Base-by-base conservation (phyloP, 1,284 basidiomycete species). In the Fomitopsis schrenkii region DNA sequence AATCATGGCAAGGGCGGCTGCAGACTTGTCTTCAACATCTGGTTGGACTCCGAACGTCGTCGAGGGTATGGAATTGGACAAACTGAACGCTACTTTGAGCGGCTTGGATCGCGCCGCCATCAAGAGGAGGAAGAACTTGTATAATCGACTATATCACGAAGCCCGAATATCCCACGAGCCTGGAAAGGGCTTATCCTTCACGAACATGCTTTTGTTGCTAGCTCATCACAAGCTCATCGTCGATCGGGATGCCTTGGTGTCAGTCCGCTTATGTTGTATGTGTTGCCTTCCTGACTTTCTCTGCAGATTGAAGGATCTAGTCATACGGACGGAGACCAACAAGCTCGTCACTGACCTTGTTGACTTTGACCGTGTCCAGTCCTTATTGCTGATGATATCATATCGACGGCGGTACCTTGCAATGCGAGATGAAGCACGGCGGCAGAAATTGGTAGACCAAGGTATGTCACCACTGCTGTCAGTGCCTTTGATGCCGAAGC, bases 181-280 rank as follows among this genome's bases (percentile, higher is more conserved):
- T 33, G 87, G 86, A 0, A 83, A 85, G 56, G 95, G 96, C 9
- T 93, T 99, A 63, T 91, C 94, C 19, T 98, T 98, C 77, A 94
- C 88, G 6, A 84, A 90, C 48, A 97, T 98, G 94, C 82, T 98
- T 14, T 72, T 93, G 53, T 77, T 98, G 59, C 78, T 99, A 38
- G 92, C 94, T 0, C 95, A 97, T 72, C 89, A 98, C 76, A 97
- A 94, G 74, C 78, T 98, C 61, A 95, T 98, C 66, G 85, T 95
- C 62, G 94, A 97, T 72, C 86, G 85, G 36, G 89, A 94, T 55
- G 94, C 94, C 12, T 76, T 97, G n/a, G 83, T 87, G 94, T 95
- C 71, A 72, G 90, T 74, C 6, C 14, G 28, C 45, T 26, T 57
- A 54, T 35, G 38, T 10, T 33, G 36, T 30, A 2, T 50, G n/a